These are phyloP conservation scores for Simmondsia chinensis DNA, from an alignment of 148 eudicot genomes.

Conservation along the genomic window DNA sequence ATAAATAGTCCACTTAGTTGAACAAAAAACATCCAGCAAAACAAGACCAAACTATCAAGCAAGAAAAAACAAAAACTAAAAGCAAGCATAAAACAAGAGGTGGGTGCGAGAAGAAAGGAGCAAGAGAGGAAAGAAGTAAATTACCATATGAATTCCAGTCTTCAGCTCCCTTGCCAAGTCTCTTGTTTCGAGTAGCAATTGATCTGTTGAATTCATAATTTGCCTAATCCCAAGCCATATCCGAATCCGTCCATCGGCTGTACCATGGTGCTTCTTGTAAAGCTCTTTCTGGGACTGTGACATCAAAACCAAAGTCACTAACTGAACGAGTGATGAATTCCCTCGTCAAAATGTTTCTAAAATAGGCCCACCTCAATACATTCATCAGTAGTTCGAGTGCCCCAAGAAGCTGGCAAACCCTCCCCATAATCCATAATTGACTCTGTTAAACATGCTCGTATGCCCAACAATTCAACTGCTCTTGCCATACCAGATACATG, in stretches of 20 bases:
- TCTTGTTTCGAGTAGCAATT: constrained; percentile 58
- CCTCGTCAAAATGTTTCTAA: not conserved
- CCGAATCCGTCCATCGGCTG: constrained; percentile 79
- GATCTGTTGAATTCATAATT: constrained; percentile 87
- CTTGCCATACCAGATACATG: constrained; percentile 80
- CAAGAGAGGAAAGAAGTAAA: constrained; percentile 7
- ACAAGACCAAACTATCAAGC: not conserved
- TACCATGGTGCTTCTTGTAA: constrained; percentile 55
- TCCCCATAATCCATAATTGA: constrained; percentile 86
- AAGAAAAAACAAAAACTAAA: not conserved
- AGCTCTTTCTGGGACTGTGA: constrained; percentile 69
- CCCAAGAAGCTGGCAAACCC: constrained; percentile 77
- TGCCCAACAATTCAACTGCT: constrained; percentile 70
- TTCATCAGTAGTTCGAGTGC: constrained; percentile 38
- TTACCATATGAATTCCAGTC: constrained; percentile 95
- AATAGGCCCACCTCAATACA: constrained; percentile 60
- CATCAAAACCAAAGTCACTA: constrained; percentile 17
- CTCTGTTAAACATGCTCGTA: constrained; percentile 77
- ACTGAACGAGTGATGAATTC: not conserved
- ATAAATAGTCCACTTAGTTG: no score
- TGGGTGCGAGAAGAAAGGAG: not conserved
- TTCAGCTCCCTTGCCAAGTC: constrained; percentile 54
- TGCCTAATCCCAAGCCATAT: constrained; percentile 93
- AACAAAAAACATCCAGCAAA: no score
- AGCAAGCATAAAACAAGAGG: not conserved